A percentile compares a stretch with the other conserved stretches of the same genome.
These are phyloP conservation scores for Solanum boliviense DNA, from an alignment of 257 asterid genomes.

Conservation along the genomic window DNA sequence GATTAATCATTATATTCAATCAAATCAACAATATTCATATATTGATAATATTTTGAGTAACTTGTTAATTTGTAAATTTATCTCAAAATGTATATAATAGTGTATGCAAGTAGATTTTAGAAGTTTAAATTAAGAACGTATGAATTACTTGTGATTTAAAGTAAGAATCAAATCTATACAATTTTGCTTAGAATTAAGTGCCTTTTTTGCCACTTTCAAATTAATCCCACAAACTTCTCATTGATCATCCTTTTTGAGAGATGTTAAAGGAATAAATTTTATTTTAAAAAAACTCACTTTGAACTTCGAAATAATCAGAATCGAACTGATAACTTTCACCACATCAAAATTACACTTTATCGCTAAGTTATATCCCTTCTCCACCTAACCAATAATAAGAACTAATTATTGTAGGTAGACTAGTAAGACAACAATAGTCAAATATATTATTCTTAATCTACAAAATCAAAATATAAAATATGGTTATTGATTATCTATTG, in stretches of 20 bases:
- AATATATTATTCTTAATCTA: background rate
- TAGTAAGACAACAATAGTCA: background rate
- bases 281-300: too few relatives aligned
- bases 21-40: background rate
- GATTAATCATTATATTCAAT: background rate
- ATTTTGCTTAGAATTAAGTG: too few relatives aligned
- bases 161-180: too few relatives aligned
- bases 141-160: too few relatives aligned
- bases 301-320: accelerated
- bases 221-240: accelerated
- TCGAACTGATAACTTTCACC: background rate
- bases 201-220: too few relatives aligned
- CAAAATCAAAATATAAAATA: background rate
- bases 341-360: accelerated
- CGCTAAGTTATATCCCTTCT: too few relatives aligned
- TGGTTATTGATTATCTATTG: background rate
- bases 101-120: too few relatives aligned
- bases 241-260: background rate
- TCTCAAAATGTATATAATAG: background rate
- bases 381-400: too few relatives aligned
- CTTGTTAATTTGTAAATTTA: background rate
- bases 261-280: background rate
- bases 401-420: background rate
- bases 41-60: background rate
- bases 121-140: too few relatives aligned